Conservation (phyloP, 208 protist species). For the Trypanosoma conorhini region DNA sequence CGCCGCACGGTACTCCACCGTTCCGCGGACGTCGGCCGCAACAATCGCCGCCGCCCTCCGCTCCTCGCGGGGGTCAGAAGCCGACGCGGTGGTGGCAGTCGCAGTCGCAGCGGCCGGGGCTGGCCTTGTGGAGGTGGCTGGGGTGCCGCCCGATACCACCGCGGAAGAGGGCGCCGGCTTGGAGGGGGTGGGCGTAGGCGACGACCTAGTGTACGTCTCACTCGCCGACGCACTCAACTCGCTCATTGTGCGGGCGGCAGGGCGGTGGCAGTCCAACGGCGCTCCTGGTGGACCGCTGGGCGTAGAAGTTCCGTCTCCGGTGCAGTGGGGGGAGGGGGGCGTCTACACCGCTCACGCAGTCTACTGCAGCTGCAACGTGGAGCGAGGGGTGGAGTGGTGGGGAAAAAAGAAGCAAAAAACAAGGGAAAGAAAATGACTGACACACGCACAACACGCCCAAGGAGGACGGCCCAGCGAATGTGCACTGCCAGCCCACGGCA, state of each 20-base stretch:
- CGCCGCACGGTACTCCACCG: constrained; percentile 79
- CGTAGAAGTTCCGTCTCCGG: not conserved
- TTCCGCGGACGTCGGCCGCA: constrained; percentile 56
- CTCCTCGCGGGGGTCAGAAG: not conserved
- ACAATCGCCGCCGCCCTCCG: not conserved
- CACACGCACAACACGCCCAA: not conserved
- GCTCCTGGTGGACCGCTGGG: not conserved
- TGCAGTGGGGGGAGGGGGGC: not conserved
- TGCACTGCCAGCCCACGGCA: not conserved
- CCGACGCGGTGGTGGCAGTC: not conserved
- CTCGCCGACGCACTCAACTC: not conserved
- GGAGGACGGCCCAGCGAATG: not conserved
- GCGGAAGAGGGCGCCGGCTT: not conserved
- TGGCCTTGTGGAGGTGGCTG: not conserved
- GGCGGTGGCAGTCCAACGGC: not conserved
- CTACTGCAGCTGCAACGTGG: not conserved
- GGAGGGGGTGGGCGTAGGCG: not conserved
- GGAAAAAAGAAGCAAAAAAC: not conserved
- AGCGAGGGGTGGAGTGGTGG: not conserved
- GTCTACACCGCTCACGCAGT: not conserved
- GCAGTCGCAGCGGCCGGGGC: not conserved
- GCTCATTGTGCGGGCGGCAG: not conserved
- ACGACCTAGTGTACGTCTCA: not conserved
- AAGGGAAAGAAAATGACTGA: not conserved
- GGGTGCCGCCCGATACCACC: not conserved